Evolutionary conservation across 305 asterid species (phyloP).

Genomic region (Fraxinus dipetala): DNA sequence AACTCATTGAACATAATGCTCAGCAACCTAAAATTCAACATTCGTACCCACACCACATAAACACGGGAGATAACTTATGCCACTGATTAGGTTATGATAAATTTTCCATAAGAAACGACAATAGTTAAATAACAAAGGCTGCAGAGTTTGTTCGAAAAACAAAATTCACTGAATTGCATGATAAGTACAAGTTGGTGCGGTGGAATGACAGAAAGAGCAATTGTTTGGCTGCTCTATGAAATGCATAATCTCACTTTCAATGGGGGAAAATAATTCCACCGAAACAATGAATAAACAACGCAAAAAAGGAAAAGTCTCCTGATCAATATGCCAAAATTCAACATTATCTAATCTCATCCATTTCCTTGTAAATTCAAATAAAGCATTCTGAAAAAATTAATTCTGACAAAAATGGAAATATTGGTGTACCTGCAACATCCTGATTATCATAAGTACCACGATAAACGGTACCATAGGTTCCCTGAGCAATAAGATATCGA

Average conservation of each 20-base stretch:
- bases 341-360: neutral
- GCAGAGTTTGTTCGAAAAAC: neutral
- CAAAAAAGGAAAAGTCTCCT: neutral
- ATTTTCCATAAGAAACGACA: neutral
- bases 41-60: neutral
- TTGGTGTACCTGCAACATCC: constrained; percentile 78
- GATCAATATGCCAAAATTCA: neutral
- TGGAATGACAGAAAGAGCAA: neutral
- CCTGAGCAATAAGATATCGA: constrained; percentile 86
- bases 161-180: neutral
- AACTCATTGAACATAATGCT: neutral
- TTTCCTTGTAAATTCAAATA: neutral
- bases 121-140: neutral
- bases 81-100: neutral
- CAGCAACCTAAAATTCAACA: neutral
- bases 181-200: neutral
- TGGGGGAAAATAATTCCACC: neutral
- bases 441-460: constrained; percentile 69
- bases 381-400: neutral
- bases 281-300: neutral
- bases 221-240: neutral
- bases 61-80: neutral
- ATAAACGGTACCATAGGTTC: constrained; percentile 88
- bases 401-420: neutral
- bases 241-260: neutral